Base-by-base conservation (phyloP, 2,329 filamentous ascomycete species). In the Epichloe scottii region DNA sequence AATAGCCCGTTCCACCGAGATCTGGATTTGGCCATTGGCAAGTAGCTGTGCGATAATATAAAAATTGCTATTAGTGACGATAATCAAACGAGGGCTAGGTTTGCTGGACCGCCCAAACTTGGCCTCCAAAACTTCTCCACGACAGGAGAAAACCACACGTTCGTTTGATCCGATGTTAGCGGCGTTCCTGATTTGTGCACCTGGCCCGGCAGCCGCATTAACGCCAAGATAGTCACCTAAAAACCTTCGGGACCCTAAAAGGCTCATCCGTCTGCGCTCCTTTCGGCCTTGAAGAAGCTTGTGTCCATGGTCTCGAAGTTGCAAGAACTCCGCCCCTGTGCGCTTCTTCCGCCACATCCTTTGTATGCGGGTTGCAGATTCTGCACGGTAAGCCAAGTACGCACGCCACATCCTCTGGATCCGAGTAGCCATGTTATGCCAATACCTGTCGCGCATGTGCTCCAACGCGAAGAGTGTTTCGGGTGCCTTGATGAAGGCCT, bases 401-500 rank as follows among this genome's bases (percentile, higher is more conserved):
- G 94, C 95, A 60, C 93, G 81, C 93, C 93, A 98, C 63, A 95
- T 93, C 59, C 93, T 81, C 71, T 98, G 93, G 53, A 98, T 97
- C 53, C 93, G 82, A 54, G 91, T 95, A 3, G 93, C 93, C 93
- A 98, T 97, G 70, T 97, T 98, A 69, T 97, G 91, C 91, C 91
- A 97, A 69, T 97, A 98, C 51, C 88, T 79, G 65, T 98, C 93
- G 63, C 93, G 82, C 91, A 98, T 97, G 52, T 94, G 90, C 68
- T 98, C 93, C 11, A 98, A 74, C 2, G 93, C 93, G 63, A 98
- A 98, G 2, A 98, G 73, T 0, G 93, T 98, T 68, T 98, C 93
- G 0, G 93, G 93, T 0, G 93, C 90, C 69, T 98, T 97, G 73
- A 98, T 95, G 63, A 98, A 98, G 4, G 89, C 91, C 69, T 97